A percentile compares a stretch with the other conserved stretches of the same genome.
These are phyloP conservation scores for Aegilops speltoides DNA, from an alignment of 176 grass and related monocot genomes.

Conservation along the genomic window DNA sequence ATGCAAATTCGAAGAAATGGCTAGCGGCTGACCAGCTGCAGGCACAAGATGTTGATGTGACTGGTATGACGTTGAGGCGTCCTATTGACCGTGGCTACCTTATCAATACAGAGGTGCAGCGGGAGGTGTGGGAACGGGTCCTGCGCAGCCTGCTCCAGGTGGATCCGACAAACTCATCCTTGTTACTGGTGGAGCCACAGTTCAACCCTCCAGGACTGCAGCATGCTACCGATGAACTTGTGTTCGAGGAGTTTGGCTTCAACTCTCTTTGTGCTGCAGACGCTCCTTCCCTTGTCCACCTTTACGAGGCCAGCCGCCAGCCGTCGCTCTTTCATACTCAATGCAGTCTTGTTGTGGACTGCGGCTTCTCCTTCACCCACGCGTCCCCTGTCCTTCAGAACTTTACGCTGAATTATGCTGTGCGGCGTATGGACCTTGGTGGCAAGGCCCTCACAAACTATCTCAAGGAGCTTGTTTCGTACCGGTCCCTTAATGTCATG, in stretches of 20 bases:
- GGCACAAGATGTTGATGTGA: constrained; percentile 66
- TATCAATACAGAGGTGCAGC: constrained; percentile 77
- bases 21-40: constrained; percentile 78
- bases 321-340: constrained; percentile 33
- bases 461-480: constrained; percentile 93
- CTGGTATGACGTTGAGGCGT: constrained; percentile 69
- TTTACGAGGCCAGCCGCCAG: constrained; percentile 70
- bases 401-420: constrained; percentile 83
- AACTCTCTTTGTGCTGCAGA: constrained; percentile 77
- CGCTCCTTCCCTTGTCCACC: constrained; percentile 77
- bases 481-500: constrained; percentile 92
- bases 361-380: constrained; percentile 94
- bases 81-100: constrained; percentile 95
- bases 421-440: constrained; percentile 82
- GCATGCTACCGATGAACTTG: constrained; percentile 72
- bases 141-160: constrained; percentile 57
- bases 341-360: constrained; percentile 88
- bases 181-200: constrained; percentile 79
- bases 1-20: constrained; percentile 62
- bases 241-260: constrained; percentile 92
- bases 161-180: constrained; percentile 59
- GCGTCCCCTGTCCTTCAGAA: constrained; percentile 85
- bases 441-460: constrained; percentile 93
- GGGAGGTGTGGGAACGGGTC: constrained; percentile 86
- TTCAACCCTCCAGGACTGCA: constrained; percentile 82